phyloP scores from a whole-genome alignment of 768 basidiomycete species.

The Arthromyces matolae region DNA sequence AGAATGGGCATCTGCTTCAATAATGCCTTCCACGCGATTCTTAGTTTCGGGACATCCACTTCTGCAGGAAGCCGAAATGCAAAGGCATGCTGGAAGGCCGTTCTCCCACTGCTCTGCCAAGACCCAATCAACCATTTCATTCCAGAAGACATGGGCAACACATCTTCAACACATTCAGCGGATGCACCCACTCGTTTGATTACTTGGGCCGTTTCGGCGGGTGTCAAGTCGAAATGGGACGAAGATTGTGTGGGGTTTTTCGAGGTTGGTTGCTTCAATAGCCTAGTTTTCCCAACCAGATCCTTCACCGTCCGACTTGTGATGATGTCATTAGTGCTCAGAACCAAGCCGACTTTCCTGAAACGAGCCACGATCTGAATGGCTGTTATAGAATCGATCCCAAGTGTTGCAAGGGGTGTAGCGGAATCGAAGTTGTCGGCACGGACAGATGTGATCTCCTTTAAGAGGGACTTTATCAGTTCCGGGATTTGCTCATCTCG shows the following conservation, averaged over 20 bases:
- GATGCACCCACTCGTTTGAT: slow-evolving; percentile 15
- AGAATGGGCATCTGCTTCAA: slow-evolving; percentile 34
- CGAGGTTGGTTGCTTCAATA: no score
- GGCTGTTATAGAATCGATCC: slow-evolving; percentile 49
- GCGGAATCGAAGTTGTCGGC: slow-evolving; percentile 24
- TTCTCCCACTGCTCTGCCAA: slow-evolving; percentile 39
- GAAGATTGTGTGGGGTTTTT: no score
- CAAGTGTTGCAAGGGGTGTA: slow-evolving; percentile 37
- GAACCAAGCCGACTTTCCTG: slow-evolving; percentile 31
- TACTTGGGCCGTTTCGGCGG: slow-evolving; percentile 19
- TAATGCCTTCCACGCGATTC: slow-evolving; percentile 35
- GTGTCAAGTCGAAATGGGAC: slow-evolving; percentile 6
- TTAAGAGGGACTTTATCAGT: slow-evolving; percentile 13
- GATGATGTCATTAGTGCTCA: slow-evolving; percentile 37
- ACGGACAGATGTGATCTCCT: slow-evolving; percentile 25
- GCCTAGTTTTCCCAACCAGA: slow-evolving; percentile 19
- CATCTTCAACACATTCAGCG: slow-evolving; percentile 18
- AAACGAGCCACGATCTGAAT: slow-evolving; percentile 40
- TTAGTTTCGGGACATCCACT: slow-evolving; percentile 26
- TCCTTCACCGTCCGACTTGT: slow-evolving; percentile 35
- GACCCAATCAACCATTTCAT: slow-evolving; percentile 39
- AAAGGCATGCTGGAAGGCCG: slow-evolving; percentile 42
- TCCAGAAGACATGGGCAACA: slow-evolving; percentile 26
- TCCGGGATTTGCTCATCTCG: not conserved
- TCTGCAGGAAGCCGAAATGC: slow-evolving; percentile 31